Evolutionary conservation across 805 yeast species (phyloP).

Genomic region (Nematodospora valgi): DNA sequence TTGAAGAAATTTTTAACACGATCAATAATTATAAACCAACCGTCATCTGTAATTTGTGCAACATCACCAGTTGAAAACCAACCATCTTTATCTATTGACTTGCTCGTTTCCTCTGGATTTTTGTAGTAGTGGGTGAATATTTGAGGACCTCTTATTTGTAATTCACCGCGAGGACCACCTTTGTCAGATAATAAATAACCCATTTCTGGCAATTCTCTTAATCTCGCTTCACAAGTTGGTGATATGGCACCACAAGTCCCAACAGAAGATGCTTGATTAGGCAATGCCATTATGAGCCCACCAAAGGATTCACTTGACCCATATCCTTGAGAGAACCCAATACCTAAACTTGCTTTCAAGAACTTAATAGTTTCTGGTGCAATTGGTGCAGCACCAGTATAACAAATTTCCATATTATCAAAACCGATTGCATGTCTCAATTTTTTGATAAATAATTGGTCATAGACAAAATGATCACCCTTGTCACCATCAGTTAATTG

Average conservation of each 20-base stretch:
- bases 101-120: constrained; percentile 46
- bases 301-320: constrained; percentile 69
- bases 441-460: constrained; percentile 36
- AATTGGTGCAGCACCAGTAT: constrained; percentile 68
- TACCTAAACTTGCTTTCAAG: constrained; percentile 55
- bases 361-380: constrained; percentile 58
- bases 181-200: constrained; percentile 35
- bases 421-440: constrained; percentile 30
- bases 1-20: constrained; percentile 80
- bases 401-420: constrained; percentile 22
- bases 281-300: constrained; percentile 41
- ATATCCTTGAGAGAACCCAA: constrained; percentile 64
- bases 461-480: constrained; percentile 33
- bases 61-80: constrained; percentile 63
- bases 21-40: constrained; percentile 62
- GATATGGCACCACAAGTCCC: constrained; percentile 43
- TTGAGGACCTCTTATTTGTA: constrained; percentile 56
- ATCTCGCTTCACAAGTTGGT: constrained; percentile 49
- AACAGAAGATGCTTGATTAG: constrained; percentile 37
- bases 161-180: constrained; percentile 46
- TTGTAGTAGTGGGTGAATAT: constrained; percentile 51
- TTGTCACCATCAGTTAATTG: constrained; percentile 39
- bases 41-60: constrained; percentile 24
- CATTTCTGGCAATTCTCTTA: constrained; percentile 66
- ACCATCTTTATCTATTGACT: constrained; percentile 43